Percentiles rank a stretch among this genome's conserved stretches.
Evolutionary conservation across 225 moss, liverwort and hornwort species (phyloP).

Genomic region (Lunularia cruciata): DNA sequence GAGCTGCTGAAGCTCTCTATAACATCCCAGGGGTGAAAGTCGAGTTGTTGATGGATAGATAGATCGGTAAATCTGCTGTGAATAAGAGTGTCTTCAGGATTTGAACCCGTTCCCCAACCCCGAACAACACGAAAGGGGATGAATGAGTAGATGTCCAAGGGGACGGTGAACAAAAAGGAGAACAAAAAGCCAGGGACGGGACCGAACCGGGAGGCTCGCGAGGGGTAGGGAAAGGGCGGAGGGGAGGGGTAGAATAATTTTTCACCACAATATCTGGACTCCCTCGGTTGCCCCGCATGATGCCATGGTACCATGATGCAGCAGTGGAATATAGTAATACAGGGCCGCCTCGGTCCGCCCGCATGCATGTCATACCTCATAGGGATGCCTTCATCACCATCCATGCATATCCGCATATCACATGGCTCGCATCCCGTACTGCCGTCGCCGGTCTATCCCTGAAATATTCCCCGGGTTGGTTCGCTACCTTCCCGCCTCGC

Average conservation of each 20-base stretch:
- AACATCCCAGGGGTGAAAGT: too few relatives aligned
- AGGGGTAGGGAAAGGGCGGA: too few relatives aligned
- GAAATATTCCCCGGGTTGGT: neutral
- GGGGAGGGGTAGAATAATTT: neutral
- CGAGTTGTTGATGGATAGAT: too few relatives aligned
- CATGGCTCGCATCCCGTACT: constrained; percentile 7
- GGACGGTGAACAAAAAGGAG: constrained; percentile 6
- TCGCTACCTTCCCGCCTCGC: neutral
- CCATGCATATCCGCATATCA: constrained; percentile 10
- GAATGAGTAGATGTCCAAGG: constrained; percentile 3
- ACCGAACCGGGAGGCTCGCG: neutral
- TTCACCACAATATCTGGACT: constrained; percentile 14
- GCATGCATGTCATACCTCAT: too few relatives aligned
- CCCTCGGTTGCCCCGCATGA: constrained; percentile 10
- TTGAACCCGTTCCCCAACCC: too few relatives aligned
- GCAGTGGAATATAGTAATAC: constrained; percentile 4
- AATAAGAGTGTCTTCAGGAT: too few relatives aligned
- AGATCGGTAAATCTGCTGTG: too few relatives aligned
- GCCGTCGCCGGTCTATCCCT: constrained; percentile 3
- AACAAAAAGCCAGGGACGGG: neutral
- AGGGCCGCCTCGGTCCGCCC: constrained; percentile 5
- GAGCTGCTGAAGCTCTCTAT: too few relatives aligned
- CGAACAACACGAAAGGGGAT: constrained; percentile 3
- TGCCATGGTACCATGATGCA: constrained; percentile 12
- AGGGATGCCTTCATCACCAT: too few relatives aligned